Evolutionary conservation across 1,284 basidiomycete species (phyloP), one percentile per base, ranked within the genome.

Genomic region (Rhodotorula sp.): DNA sequence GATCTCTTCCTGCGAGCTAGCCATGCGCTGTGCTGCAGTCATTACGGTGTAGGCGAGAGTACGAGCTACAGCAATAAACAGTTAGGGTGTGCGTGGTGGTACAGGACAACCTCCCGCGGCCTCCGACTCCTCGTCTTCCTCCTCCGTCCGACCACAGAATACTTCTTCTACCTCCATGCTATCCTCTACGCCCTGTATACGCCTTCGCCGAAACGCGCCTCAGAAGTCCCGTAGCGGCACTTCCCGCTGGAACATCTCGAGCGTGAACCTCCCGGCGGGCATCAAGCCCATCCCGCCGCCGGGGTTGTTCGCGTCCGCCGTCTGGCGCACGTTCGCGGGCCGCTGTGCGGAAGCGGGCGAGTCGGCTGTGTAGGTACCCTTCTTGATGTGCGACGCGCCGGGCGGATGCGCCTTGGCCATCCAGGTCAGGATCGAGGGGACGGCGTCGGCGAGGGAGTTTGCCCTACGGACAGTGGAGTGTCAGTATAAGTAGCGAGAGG

Each of bases 351-450:
- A 48, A 17, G 70, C 63, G 12, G 41, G 44, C 48, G 66, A 51
- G 60, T 56, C 48, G 66, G 66, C 54, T 17, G 66, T 62, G 61
- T 67, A 67, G n/a, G 55, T 57, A 29, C 60, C 60, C 12, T 55
- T 34, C 48, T 67, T 67, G 61, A 62, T 46, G 46, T 50, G 32
- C 1, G 54, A 32, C 4, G 66, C 61, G 36, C 37, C 50, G 6
- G 67, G 67, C 56, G 70, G 70, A 57, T 71, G 61, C 17, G 56
- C 48, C 22, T 57, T 62, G 50, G 53, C 41, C 58, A 75, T 69
- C 70, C 70, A 75, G 12, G 58, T 9, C 15, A 75, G 55, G 54
- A 75, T 62, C 0, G 70, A 50, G 25, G 70, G 73, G 25, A 75
- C 73, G 22, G 61, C 48, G 56, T 71, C 65, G 32, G 73, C 73